These are phyloP conservation scores for Rhizopogon vinicolor DNA, from an alignment of 768 basidiomycete species.

Conservation along the genomic window DNA sequence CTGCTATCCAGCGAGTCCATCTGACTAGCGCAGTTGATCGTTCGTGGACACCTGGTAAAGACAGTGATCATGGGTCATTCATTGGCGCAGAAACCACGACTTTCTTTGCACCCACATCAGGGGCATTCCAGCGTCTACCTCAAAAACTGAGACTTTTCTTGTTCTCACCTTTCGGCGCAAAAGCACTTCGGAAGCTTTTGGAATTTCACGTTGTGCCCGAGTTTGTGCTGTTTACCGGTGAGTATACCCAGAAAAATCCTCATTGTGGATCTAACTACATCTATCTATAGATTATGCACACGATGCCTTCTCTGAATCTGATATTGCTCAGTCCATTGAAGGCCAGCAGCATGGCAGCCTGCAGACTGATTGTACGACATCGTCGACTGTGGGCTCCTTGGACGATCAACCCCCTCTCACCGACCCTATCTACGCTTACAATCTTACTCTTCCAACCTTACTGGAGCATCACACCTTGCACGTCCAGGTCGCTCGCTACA, in stretches of 20 bases:
- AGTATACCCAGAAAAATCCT: constrained; percentile 10
- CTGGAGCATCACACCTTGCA: constrained; percentile 40
- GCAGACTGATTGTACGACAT: not conserved
- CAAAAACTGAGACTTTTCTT: constrained; percentile 47
- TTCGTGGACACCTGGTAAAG: constrained; percentile 33
- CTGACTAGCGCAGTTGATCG: constrained; percentile 43
- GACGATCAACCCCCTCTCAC: constrained; percentile 1
- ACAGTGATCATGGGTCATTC: constrained; percentile 33
- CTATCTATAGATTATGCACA: constrained; percentile 8
- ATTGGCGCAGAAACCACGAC: constrained; percentile 44
- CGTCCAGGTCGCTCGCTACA: constrained; percentile 44
- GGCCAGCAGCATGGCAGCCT: not conserved
- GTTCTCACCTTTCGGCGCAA: constrained; percentile 56
- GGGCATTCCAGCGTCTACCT: constrained; percentile 44
- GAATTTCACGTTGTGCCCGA: constrained; percentile 54
- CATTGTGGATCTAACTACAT: not conserved
- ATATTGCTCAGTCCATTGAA: not conserved
- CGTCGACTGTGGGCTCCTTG: not conserved
- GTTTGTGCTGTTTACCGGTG: constrained; percentile 45
- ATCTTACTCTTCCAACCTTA: constrained; percentile 37
- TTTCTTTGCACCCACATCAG: constrained; percentile 52
- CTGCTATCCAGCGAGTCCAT: constrained; percentile 48
- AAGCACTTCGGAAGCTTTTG: constrained; percentile 47
- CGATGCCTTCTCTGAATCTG: constrained; percentile 2
- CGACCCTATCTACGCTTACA: constrained; percentile 29